Base-by-base conservation (phyloP, 2,329 filamentous ascomycete genomes). In the Verruconis gallopava region DNA sequence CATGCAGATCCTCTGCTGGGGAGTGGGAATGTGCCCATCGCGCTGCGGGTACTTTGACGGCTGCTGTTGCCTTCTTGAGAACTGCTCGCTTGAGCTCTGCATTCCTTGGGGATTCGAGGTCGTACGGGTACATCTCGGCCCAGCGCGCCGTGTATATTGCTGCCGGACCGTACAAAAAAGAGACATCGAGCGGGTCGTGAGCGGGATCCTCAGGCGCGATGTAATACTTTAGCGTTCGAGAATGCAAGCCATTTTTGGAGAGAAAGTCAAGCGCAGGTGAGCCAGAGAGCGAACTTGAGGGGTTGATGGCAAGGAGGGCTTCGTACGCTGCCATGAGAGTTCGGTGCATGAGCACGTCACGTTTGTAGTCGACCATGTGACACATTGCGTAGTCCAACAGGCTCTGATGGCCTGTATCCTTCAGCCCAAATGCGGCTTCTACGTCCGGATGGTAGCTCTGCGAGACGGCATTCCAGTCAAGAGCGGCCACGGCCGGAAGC, bases 261-360 rank as follows among this genome's bases (percentile, higher is more conserved):
- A 77, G 60, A 44, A 73, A 77, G 38, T 72, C 67, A 9, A 78
- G 62, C 45, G 49, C 14, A 34, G 30, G 30, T 22, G 17, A 21
- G 13, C 14, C 20, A 4, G 22, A 15, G 9, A 21, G 21, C 3
- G 5, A 18, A 22, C 39, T 18, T 13, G 22, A 9, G 5, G 40
- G 11, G 13, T 20, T 33, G 2, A 40, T 32, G 37, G 40, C 39
- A 5, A 42, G 47, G 6, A 45, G 42, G 21, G 41, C 33, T n/a
- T 20, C 44, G 42, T 66, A 74, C 54, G 77, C 77, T 47, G 73
- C 67, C 45, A 78, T 60, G 33, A 76, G 56, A 4, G 68, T 72
- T 58, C 74, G 69, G 47, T 76, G 68, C 70, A 77, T 73, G 37
- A 79, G 57, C 3, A 77, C 64, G 51, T 79, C 74, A 21, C 66